A percentile compares a stretch with the other conserved stretches of the same genome.
Evolutionary conservation across 129 eudicot genomes (phyloP).

Genomic region (Tagetes erecta): DNA sequence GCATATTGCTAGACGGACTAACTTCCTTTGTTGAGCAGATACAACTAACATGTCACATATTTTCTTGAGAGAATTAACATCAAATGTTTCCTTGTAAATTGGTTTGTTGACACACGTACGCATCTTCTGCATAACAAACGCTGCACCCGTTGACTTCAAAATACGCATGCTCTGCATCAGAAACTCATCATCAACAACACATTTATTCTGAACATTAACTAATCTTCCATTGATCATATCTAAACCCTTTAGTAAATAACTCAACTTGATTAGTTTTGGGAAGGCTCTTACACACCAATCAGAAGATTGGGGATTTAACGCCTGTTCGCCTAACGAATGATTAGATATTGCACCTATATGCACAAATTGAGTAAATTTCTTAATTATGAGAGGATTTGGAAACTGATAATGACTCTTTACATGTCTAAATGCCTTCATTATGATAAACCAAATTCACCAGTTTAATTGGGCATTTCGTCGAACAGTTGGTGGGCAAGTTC

Average conservation of each 20-base stretch:
- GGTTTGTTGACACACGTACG: constrained; percentile 43
- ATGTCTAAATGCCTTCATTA: constrained; percentile 30
- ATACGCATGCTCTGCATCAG: constrained; percentile 49
- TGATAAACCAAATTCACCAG: background rate
- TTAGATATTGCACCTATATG: constrained; percentile 28
- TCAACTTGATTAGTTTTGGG: constrained; percentile 48
- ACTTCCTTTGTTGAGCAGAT: constrained; percentile 86
- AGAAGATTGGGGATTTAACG: constrained; percentile 30
- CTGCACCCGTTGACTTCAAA: constrained; percentile 56
- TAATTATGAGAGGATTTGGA: constrained; percentile 18
- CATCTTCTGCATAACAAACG: constrained; percentile 42
- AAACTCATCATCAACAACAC: constrained; percentile 51
- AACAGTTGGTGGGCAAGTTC: constrained; percentile 30
- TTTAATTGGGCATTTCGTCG: constrained; percentile 30
- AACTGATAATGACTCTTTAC: constrained; percentile 28
- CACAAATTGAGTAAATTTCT: constrained; percentile 18
- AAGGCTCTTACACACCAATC: constrained; percentile 60
- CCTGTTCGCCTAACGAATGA: constrained; percentile 37
- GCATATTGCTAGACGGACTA: constrained; percentile 59
- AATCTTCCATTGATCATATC: constrained; percentile 68
- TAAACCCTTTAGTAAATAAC: constrained; percentile 53
- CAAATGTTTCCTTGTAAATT: constrained; percentile 47
- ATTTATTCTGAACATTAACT: constrained; percentile 46
- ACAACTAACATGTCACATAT: constrained; percentile 56
- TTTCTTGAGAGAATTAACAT: constrained; percentile 56